Evolutionary conservation across 2,329 filamentous ascomycete species (phyloP).

Genomic region (Colletotrichum lupini): DNA sequence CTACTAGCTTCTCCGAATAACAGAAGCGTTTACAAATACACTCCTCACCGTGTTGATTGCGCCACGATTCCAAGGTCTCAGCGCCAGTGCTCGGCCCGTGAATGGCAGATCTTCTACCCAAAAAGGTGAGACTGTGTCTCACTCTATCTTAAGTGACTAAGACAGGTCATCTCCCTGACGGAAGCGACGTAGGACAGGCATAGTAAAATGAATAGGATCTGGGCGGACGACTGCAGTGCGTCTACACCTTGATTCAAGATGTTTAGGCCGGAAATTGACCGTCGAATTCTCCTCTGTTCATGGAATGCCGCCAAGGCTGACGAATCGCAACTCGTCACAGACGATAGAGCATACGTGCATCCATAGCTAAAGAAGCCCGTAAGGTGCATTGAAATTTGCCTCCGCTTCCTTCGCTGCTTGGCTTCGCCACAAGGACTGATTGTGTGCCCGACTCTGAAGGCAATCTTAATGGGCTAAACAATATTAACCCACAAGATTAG

Average conservation of each 20-base stretch:
- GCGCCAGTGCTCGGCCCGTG: not conserved
- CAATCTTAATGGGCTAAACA: not conserved
- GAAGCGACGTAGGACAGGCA: not conserved
- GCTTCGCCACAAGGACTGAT: not conserved
- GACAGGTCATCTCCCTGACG: not conserved
- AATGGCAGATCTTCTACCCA: not conserved
- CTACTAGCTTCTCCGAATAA: not conserved
- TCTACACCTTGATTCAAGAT: not conserved
- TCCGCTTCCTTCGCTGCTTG: constrained; percentile 20
- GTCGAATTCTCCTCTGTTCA: not conserved
- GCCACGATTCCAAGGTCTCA: not conserved
- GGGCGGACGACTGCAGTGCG: not conserved
- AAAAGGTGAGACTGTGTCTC: not conserved
- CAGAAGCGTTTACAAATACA: not conserved
- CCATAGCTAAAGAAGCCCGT: no score
- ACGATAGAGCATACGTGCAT: no score
- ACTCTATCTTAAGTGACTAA: not conserved
- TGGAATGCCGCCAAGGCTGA: not conserved
- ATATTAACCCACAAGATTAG: not conserved
- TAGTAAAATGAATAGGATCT: not conserved
- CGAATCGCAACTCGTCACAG: not conserved
- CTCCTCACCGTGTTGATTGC: not conserved
- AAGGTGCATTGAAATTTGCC: not conserved
- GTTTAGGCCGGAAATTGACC: not conserved
- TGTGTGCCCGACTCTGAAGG: no score